Percentiles rank a stretch among this genome's conserved stretches.
Evolutionary conservation across 148 eudicot species (phyloP).

Genomic region (Bassia scoparia): DNA sequence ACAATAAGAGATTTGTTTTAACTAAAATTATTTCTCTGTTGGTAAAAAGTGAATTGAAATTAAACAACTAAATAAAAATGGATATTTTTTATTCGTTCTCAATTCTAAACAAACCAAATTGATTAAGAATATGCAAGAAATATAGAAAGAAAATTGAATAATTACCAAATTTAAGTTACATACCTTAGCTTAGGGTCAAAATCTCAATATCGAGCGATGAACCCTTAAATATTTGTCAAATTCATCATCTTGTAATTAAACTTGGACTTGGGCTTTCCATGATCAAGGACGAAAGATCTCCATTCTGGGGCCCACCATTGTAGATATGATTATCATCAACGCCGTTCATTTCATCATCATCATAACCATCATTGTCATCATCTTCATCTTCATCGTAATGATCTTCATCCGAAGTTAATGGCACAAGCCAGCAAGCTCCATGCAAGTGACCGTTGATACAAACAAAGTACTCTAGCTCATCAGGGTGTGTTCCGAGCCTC

Average conservation of each 20-base stretch:
- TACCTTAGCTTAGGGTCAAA: too few species aligned
- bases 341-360: neutral
- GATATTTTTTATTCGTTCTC: too few species aligned
- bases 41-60: too few species aligned
- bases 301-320: neutral
- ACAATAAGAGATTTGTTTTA: too few species aligned
- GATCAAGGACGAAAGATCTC: neutral
- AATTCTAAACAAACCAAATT: too few species aligned
- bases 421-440: conserved; percentile 70
- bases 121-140: too few species aligned
- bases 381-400: conserved; percentile 38
- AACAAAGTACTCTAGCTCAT: conserved; percentile 62
- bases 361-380: conserved; percentile 13
- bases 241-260: neutral
- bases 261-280: neutral
- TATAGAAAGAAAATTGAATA: too few species aligned
- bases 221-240: neutral
- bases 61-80: too few species aligned
- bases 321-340: neutral
- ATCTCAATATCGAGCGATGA: too few species aligned
- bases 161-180: too few species aligned
- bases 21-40: too few species aligned
- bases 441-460: conserved; percentile 80
- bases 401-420: conserved; percentile 55
- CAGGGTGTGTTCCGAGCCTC: conserved; percentile 60